Conservation (phyloP, 2,329 filamentous ascomycete species). For the Ascosphaera aggregata region DNA sequence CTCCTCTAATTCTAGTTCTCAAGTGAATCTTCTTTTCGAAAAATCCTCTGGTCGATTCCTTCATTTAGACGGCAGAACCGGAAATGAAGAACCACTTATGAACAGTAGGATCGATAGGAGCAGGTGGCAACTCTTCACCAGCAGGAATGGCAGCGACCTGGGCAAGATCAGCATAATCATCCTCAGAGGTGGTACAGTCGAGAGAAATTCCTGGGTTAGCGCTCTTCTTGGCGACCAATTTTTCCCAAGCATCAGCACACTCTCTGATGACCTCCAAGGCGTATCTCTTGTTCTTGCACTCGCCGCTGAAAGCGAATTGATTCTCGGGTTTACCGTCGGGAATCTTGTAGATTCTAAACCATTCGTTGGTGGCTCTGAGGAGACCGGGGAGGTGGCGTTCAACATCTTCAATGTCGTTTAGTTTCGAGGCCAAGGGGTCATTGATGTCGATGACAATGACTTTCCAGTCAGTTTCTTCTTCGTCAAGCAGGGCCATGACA, state of each 20-base stretch:
- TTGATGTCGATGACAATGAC: slow-evolving; percentile 98
- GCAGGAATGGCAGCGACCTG: slow-evolving; percentile 55
- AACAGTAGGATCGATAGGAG: slow-evolving; percentile 83
- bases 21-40: too few relatives aligned
- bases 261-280: slow-evolving; percentile 89
- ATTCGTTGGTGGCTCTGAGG: slow-evolving; percentile 94
- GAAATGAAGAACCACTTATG: slow-evolving; percentile 99
- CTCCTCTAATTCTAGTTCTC: too few relatives aligned
- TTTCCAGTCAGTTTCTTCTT: slow-evolving; percentile 99
- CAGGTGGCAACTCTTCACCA: slow-evolving; percentile 58
- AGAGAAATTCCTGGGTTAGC: slow-evolving; percentile 52
- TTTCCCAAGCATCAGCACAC: slow-evolving; percentile 94
- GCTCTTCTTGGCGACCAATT: slow-evolving; percentile 78
- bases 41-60: too few relatives aligned
- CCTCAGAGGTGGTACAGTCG: slow-evolving; percentile 31
- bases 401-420: slow-evolving; percentile 97
- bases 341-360: slow-evolving; percentile 99
- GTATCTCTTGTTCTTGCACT: slow-evolving; percentile 99
- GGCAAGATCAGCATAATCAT: slow-evolving; percentile 40
- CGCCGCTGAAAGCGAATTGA: slow-evolving; percentile 98
- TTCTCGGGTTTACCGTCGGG: slow-evolving; percentile 99
- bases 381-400: slow-evolving; percentile 95
- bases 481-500: slow-evolving; percentile 96
- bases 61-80: slow-evolving; percentile 56
- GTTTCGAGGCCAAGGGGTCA: slow-evolving; percentile 85